phyloP scores from a whole-genome alignment of 2,329 filamentous ascomycete genomes.

The Fusarium sp. region DNA sequence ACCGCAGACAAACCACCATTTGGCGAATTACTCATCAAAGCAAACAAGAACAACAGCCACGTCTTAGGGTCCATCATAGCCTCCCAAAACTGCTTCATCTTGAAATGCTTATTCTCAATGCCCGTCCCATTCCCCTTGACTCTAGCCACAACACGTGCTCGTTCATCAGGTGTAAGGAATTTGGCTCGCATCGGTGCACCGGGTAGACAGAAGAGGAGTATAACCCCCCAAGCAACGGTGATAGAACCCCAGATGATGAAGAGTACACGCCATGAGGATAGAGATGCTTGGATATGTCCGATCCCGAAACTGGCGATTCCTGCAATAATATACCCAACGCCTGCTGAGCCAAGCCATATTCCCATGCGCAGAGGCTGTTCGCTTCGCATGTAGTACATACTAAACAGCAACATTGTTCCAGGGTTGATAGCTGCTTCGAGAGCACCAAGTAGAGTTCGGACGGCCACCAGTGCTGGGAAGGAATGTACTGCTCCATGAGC shows the following conservation, averaged over 20 bases:
- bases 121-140: slow-evolving; percentile 64
- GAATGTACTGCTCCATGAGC: slow-evolving; percentile 5
- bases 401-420: slow-evolving; percentile 31
- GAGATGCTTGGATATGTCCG: slow-evolving; percentile 28
- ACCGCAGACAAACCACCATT: slow-evolving; percentile 60
- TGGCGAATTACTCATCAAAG: slow-evolving; percentile 64
- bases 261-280: slow-evolving; percentile 22
- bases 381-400: slow-evolving; percentile 37
- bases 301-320: slow-evolving; percentile 40
- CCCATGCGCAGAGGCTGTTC: slow-evolving; percentile 37
- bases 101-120: slow-evolving; percentile 63
- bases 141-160: slow-evolving; percentile 60
- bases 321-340: slow-evolving; percentile 33
- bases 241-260: slow-evolving; percentile 43
- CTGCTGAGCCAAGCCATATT: slow-evolving; percentile 37
- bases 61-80: slow-evolving; percentile 66
- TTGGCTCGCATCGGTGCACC: slow-evolving; percentile 64
- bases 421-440: slow-evolving; percentile 16
- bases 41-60: slow-evolving; percentile 67
- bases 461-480: neutral
- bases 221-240: slow-evolving; percentile 61
- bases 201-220: slow-evolving; percentile 65
- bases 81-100: slow-evolving; percentile 60
- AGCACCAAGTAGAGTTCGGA: neutral
- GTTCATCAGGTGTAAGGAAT: slow-evolving; percentile 59